Evolutionary conservation across 208 protist species (phyloP).

Genomic region (Leishmania tropica): DNA sequence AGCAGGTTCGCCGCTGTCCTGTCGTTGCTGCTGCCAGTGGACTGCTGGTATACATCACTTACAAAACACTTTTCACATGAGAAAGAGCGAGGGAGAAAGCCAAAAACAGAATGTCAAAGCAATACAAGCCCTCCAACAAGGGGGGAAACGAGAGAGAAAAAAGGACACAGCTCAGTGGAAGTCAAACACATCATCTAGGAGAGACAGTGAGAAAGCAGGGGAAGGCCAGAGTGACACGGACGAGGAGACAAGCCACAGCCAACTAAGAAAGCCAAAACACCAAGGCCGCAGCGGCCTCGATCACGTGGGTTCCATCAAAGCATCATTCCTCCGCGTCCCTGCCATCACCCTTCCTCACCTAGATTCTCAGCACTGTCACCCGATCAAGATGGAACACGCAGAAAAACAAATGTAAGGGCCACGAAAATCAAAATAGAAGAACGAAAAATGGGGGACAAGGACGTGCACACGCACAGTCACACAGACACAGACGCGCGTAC

Average conservation of each 20-base stretch:
- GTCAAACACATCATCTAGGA: background rate
- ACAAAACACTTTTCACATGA: constrained; percentile 3
- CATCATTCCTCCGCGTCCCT: too few relatives aligned
- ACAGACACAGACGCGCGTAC: background rate
- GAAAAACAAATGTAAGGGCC: background rate
- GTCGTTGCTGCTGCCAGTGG: background rate
- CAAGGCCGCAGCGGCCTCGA: too few relatives aligned
- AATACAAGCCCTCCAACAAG: background rate
- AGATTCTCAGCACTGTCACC: background rate
- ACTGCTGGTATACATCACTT: background rate
- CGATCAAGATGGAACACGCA: background rate
- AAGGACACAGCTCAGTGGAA: background rate
- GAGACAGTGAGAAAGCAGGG: background rate
- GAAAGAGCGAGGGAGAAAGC: background rate
- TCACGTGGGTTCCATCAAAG: background rate
- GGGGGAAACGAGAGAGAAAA: background rate
- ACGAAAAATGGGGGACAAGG: background rate
- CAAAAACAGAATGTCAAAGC: background rate
- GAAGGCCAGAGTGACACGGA: background rate
- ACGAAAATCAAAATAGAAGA: background rate
- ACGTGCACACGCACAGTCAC: background rate
- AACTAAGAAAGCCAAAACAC: background rate
- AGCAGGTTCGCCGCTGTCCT: background rate
- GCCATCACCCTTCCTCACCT: background rate
- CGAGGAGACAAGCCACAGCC: background rate